Evolutionary conservation across 305 asterid species (phyloP).

Genomic region (Fraxinus greggii): DNA sequence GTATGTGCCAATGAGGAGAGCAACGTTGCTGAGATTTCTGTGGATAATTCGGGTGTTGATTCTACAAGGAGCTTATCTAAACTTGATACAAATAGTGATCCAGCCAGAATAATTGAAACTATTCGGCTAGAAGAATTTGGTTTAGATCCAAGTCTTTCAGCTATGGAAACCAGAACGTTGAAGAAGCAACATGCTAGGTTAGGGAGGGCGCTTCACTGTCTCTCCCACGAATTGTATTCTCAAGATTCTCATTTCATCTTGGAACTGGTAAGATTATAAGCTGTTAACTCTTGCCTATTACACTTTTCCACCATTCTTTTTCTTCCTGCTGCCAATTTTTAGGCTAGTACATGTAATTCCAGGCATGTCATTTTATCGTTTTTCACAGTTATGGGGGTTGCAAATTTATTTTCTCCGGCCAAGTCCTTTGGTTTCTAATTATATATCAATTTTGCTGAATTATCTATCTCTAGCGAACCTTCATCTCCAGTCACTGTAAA

Average conservation of each 20-base stretch:
- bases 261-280: slow-evolving; percentile 61
- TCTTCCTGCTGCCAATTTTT: not conserved
- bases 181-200: slow-evolving; percentile 96
- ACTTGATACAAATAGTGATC: slow-evolving; percentile 35
- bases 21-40: slow-evolving; percentile 33
- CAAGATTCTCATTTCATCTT: slow-evolving; percentile 96
- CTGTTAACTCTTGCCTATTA: not conserved
- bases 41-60: slow-evolving; percentile 26
- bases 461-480: not conserved
- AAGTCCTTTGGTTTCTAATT: not conserved
- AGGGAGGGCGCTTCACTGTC: slow-evolving; percentile 97
- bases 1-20: slow-evolving; percentile 26
- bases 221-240: slow-evolving; percentile 92
- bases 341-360: not conserved
- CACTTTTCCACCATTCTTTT: not conserved
- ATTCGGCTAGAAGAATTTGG: slow-evolving; percentile 90
- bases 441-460: not conserved
- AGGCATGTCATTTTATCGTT: not conserved
- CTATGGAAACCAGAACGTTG: slow-evolving; percentile 60
- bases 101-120: slow-evolving; percentile 59
- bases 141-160: slow-evolving; percentile 59
- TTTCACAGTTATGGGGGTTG: not conserved
- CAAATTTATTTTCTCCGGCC: not conserved
- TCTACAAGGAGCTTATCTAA: slow-evolving; percentile 14
- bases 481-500: not conserved